Evolutionary conservation across 345 rosid species (phyloP).

Genomic region (Carallia pectinifolia): DNA sequence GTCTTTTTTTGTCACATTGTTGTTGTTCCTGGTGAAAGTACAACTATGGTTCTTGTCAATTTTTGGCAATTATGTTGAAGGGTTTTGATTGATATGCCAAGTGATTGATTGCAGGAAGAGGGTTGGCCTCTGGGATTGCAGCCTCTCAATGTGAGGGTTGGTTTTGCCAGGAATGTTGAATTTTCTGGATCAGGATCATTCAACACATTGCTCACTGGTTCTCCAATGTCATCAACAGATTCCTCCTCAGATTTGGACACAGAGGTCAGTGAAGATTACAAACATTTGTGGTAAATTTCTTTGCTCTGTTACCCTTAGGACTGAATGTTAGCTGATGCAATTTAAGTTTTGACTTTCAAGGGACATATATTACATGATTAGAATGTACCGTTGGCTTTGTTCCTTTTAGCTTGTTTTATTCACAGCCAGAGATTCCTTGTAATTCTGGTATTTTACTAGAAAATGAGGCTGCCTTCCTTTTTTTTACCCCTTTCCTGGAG

Average conservation of each 20-base stretch:
- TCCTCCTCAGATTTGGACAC: constrained; percentile 47
- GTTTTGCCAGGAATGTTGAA: constrained; percentile 31
- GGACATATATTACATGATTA: background rate
- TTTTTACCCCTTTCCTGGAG: background rate
- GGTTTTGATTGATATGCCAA: background rate
- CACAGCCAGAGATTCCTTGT: constrained; percentile 6
- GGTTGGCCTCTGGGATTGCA: constrained; percentile 61
- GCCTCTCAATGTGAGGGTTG: constrained; percentile 41
- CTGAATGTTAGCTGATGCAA: background rate
- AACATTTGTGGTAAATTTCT: background rate
- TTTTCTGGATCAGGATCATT: constrained; percentile 44
- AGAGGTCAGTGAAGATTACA: constrained; percentile 45
- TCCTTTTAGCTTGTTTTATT: constrained; percentile 18
- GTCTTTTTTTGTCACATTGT: constrained; percentile 6
- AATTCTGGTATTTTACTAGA: constrained; percentile 5
- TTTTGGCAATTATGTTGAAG: background rate
- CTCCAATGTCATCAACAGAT: constrained; percentile 41
- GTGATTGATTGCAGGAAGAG: constrained; percentile 34
- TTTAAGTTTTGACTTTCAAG: background rate
- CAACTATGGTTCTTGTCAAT: constrained; percentile 7
- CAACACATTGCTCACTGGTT: constrained; percentile 46
- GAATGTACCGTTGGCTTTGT: background rate
- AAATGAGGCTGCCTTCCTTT: background rate
- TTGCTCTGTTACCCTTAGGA: background rate
- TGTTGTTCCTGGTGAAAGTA: constrained; percentile 15